phyloP scores from a whole-genome alignment of 805 yeast species.

The Osmozyma mogii region DNA sequence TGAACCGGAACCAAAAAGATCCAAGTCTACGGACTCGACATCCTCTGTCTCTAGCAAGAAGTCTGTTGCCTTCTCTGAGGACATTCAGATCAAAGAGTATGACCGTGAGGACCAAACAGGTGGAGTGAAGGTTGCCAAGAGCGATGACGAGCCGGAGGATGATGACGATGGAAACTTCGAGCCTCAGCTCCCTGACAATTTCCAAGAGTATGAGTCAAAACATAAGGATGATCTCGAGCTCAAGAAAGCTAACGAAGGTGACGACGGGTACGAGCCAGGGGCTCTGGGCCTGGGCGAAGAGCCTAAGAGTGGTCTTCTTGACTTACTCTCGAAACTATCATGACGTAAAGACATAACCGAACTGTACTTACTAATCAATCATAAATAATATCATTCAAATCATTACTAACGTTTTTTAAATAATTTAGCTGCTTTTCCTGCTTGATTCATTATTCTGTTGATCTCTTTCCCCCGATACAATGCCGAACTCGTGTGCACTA shows the following conservation, averaged over 20 bases:
- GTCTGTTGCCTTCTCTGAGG: conserved; percentile 34
- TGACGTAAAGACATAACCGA: too few species aligned
- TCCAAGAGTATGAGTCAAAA: conserved; percentile 13
- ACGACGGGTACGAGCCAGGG: conserved; percentile 9
- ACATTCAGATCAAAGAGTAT: conserved; percentile 34
- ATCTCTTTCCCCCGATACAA: too few species aligned
- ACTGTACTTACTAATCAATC: too few species aligned
- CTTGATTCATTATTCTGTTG: too few species aligned
- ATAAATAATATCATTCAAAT: too few species aligned
- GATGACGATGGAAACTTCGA: conserved; percentile 1
- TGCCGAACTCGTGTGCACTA: too few species aligned
- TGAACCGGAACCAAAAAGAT: conserved; percentile 10
- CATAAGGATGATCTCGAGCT: conserved; percentile 28
- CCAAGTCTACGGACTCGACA: conserved; percentile 15
- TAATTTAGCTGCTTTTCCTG: too few species aligned
- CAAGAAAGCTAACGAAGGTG: conserved; percentile 14
- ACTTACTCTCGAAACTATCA: too few species aligned
- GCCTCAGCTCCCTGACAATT: conserved; percentile 1
- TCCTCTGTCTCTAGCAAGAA: conserved; percentile 18
- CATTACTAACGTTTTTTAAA: too few species aligned
- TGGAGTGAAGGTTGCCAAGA: conserved; percentile 14
- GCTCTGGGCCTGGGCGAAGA: too few species aligned
- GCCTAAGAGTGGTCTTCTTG: too few species aligned
- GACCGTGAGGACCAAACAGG: conserved; percentile 29
- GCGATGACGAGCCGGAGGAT: conserved; percentile 11